Base-by-base conservation (phyloP, 306 rosid species). In the Castanea mollissima region DNA sequence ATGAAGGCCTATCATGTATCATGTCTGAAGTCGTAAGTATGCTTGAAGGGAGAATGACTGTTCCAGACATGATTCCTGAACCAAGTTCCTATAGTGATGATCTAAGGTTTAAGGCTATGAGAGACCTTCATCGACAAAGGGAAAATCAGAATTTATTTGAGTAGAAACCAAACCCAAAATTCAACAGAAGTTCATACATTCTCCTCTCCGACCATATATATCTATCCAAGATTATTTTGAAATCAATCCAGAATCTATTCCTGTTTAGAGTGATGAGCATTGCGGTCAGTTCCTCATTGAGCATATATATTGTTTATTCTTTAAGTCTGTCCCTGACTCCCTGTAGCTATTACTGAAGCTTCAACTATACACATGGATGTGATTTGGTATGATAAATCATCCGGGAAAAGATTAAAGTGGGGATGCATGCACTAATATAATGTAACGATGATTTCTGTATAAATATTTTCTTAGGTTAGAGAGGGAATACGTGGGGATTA, bases 61-160 rank as follows among this genome's bases (percentile, higher is more conserved):
- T 91, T 80, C 92, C 97, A 4, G 83, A 86, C 15, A 27, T 65
- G 71, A 68, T 85, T 60, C 90, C 89, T 13, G 88, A 89, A 57
- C 86, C 90, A 27, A 82, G 89, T 55, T 10, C 49, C 64, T 76
- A 74, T 25, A 64, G 1, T 38, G 90, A 83, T 31, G 97, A 92
- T 74, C 63, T 92, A 76, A 89, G 95, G 85, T 92, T 92, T 44
- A 90, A 88, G 88, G 92, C 92, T 68, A 89, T 92, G 85, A 86
- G 91, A 82, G 95, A 92, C 83, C 82, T 89, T 77, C 89, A 81
- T 32, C 69, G 73, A 56, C 38, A 77, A 41, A 44, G 76, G 80
- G 44, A 82, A 60, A 71, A 52, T n/a, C 84, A 78, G 58, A 83
- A 89, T 82, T 67, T 20, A 89, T 82, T 67, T 20, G 57, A 79